Evolutionary conservation across 2,329 filamentous ascomycete genomes (phyloP).

Genomic region (Xylaria sp.): DNA sequence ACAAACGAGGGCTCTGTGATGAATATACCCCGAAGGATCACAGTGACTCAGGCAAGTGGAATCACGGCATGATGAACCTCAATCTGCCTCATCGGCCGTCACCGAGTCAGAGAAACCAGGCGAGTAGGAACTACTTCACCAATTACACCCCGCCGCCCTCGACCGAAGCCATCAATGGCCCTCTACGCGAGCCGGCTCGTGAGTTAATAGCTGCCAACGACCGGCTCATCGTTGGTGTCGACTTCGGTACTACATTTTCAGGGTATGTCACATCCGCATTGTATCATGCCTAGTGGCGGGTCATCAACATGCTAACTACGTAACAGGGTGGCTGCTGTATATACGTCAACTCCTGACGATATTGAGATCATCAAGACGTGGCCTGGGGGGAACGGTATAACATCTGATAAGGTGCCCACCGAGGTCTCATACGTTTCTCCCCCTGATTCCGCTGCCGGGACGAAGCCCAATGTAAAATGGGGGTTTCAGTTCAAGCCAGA

Average conservation of each 20-base stretch:
- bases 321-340: conserved; percentile 73
- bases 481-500: conserved; percentile 85
- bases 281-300: neutral
- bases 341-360: conserved; percentile 80
- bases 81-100: conserved; percentile 62
- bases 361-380: conserved; percentile 86
- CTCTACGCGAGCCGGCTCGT: conserved; percentile 64
- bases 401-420: conserved; percentile 87
- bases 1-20: conserved; percentile 30
- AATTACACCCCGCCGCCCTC: conserved; percentile 65
- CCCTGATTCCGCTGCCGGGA: conserved; percentile 51
- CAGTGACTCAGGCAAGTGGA: neutral
- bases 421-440: conserved; percentile 73
- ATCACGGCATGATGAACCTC: conserved; percentile 56
- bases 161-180: conserved; percentile 71
- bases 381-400: conserved; percentile 86
- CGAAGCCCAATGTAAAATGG: conserved; percentile 72
- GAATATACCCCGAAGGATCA: conserved; percentile 22
- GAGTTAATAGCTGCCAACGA: conserved; percentile 66
- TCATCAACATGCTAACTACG: conserved; percentile 30
- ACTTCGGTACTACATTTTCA: conserved; percentile 87
- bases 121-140: conserved; percentile 67
- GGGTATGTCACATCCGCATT: conserved; percentile 63
- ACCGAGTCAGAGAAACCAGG: conserved; percentile 62
- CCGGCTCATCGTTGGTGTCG: conserved; percentile 78